A percentile compares a stretch with the other conserved stretches of the same genome.
Conservation (phyloP, 768 basidiomycete species). For the Podaxis rugospora region DNA sequence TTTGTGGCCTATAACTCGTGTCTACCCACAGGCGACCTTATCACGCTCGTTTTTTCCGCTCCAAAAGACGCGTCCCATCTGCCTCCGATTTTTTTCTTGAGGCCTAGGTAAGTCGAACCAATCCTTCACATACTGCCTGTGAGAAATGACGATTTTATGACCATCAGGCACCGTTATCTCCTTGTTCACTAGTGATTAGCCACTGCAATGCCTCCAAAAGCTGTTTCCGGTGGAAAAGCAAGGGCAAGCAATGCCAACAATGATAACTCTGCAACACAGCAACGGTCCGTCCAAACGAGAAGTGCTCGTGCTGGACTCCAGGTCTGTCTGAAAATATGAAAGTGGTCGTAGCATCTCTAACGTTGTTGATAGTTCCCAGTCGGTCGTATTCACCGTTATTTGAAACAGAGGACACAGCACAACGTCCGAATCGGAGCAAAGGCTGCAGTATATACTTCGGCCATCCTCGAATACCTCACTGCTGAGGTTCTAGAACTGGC, state of each 20-base stretch:
- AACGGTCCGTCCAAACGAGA: conserved; percentile 52
- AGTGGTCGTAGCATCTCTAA: not conserved
- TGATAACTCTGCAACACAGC: conserved; percentile 38
- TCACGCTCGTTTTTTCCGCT: conserved; percentile 2
- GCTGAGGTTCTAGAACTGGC: conserved; percentile 96
- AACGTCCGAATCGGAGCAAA: conserved; percentile 97
- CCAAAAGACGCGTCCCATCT: not conserved
- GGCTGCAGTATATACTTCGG: conserved; percentile 94
- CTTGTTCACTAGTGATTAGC: not conserved
- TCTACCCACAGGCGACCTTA: not conserved
- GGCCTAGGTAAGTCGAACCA: not conserved
- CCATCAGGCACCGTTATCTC: conserved; percentile 3
- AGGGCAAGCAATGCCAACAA: conserved; percentile 5
- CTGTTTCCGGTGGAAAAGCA: conserved; percentile 10
- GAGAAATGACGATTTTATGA: not conserved
- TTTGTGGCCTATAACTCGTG: conserved; percentile 17
- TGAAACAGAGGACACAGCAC: conserved; percentile 89
- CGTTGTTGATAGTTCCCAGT: conserved; percentile 72
- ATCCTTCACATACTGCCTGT: not conserved
- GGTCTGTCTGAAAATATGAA: conserved; percentile 34
- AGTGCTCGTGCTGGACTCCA: conserved; percentile 88
- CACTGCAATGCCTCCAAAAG: conserved; percentile 12
- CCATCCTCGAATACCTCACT: conserved; percentile 93
- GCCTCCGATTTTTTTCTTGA: conserved; percentile 1
- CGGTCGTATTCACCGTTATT: conserved; percentile 94